phyloP scores from a whole-genome alignment of 2,329 filamentous ascomycete genomes.

The Colletotrichum tamarilloi region DNA sequence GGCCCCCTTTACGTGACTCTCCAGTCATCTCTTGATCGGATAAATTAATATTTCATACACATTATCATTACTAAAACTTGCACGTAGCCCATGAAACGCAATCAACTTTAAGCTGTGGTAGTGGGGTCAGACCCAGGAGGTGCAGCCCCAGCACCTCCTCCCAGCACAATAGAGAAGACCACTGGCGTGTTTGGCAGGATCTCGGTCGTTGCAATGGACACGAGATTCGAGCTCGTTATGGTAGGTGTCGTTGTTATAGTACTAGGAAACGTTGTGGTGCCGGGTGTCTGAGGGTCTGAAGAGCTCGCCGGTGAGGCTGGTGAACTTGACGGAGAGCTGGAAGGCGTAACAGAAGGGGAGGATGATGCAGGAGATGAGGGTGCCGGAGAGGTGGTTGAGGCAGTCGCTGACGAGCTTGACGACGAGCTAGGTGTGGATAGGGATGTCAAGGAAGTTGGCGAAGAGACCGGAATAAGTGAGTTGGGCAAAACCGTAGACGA shows the following conservation, averaged over 20 bases:
- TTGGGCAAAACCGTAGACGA: not conserved
- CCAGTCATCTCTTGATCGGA: too few species aligned
- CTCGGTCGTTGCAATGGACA: not conserved
- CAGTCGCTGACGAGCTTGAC: too few species aligned
- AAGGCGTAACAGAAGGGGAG: too few species aligned
- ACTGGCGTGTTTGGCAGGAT: not conserved
- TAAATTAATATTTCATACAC: not conserved
- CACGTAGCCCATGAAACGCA: not conserved
- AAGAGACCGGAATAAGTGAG: not conserved
- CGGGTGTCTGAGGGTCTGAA: too few species aligned
- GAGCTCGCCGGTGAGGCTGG: too few species aligned
- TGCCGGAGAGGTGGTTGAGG: too few species aligned
- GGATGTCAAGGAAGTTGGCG: not conserved
- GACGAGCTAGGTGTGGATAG: not conserved
- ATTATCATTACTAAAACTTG: not conserved
- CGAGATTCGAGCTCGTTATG: not conserved
- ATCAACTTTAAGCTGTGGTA: not conserved
- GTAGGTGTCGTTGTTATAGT: not conserved
- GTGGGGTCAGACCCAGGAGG: not conserved
- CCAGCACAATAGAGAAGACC: not conserved
- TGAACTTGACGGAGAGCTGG: too few species aligned
- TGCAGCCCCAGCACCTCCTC: not conserved
- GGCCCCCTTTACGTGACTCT: too few species aligned
- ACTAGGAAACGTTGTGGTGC: not conserved
- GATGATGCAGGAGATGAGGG: too few species aligned